Conservation (phyloP, 1,284 basidiomycete genomes). For the Cryptococcus wingfieldii region DNA sequence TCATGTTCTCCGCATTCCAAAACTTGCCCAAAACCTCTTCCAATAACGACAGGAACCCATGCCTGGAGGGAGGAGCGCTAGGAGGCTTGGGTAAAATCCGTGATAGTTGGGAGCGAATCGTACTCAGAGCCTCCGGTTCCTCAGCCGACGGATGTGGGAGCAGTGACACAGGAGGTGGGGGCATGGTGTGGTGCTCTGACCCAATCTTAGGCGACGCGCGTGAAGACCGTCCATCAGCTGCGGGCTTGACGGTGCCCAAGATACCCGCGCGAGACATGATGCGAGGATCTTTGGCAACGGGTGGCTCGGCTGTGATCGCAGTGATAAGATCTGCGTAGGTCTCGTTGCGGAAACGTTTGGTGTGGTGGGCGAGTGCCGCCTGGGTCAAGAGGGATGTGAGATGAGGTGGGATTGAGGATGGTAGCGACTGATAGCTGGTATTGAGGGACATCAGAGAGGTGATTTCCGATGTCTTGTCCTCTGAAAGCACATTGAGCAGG, state of each 20-base stretch:
- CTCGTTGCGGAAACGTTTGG: constrained; percentile 41
- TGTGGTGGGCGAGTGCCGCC: constrained; percentile 41
- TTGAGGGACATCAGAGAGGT: constrained; percentile 35
- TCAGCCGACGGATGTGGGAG: not conserved
- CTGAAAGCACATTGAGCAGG: constrained; percentile 41
- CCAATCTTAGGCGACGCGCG: not conserved
- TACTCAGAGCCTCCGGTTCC: constrained; percentile 8
- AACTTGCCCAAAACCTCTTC: constrained; percentile 45
- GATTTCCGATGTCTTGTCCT: constrained; percentile 45
- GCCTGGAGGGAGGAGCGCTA: constrained; percentile 30
- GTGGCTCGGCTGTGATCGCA: constrained; percentile 35
- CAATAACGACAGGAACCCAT: constrained; percentile 31
- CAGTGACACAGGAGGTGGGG: not conserved
- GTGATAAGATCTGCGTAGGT: constrained; percentile 46
- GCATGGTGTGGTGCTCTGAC: not conserved
- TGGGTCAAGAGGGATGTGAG: constrained; percentile 32
- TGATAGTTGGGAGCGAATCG: constrained; percentile 26
- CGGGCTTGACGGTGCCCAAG: not conserved
- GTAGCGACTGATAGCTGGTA: constrained; percentile 28
- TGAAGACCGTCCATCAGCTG: not conserved
- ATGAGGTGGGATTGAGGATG: constrained; percentile 28
- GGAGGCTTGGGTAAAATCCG: constrained; percentile 40
- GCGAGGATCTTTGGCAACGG: not conserved
- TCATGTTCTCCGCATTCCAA: constrained; percentile 24
- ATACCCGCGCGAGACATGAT: not conserved